A percentile compares a stretch with the other conserved stretches of the same genome.
These are phyloP conservation scores for Penicillium simplicissimum DNA, from an alignment of 495 filamentous ascomycete species.

Conservation along the genomic window DNA sequence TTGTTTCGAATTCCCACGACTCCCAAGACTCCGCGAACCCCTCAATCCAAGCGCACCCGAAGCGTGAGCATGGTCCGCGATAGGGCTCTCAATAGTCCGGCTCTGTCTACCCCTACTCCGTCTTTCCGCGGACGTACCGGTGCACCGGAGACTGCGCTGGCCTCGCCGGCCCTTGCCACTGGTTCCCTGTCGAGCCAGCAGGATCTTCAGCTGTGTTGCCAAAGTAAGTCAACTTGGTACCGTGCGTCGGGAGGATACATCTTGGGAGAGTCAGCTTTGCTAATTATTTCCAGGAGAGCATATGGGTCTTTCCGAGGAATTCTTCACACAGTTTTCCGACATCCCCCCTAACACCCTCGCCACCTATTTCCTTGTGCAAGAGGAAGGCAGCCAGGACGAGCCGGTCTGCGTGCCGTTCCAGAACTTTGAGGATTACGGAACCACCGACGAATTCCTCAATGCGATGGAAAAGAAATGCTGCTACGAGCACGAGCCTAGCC, in stretches of 20 bases:
- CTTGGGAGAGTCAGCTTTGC: not conserved
- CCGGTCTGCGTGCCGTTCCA: slow-evolving; percentile 21
- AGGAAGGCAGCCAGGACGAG: slow-evolving; percentile 6
- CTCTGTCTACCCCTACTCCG: not conserved
- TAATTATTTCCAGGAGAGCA: not conserved
- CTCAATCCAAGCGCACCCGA: not conserved
- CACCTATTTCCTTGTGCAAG: slow-evolving; percentile 21
- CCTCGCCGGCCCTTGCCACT: not conserved
- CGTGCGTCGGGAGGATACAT: not conserved
- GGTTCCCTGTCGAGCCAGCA: not conserved
- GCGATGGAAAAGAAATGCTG: slow-evolving; percentile 13
- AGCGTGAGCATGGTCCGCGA: not conserved
- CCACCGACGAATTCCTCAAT: slow-evolving; percentile 14
- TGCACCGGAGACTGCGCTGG: not conserved
- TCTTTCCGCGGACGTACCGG: not conserved
- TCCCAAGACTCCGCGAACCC: not conserved
- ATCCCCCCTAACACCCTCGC: not conserved
- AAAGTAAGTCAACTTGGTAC: not conserved
- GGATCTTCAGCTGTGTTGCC: not conserved
- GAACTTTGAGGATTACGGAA: slow-evolving; percentile 11
- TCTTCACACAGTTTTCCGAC: not conserved
- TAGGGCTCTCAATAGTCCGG: not conserved
- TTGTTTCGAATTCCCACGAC: not conserved
- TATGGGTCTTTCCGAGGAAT: not conserved
- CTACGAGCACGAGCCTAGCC: not conserved